Conservation (phyloP, 805 yeast species). For the Ascoidea asiatica region DNA sequence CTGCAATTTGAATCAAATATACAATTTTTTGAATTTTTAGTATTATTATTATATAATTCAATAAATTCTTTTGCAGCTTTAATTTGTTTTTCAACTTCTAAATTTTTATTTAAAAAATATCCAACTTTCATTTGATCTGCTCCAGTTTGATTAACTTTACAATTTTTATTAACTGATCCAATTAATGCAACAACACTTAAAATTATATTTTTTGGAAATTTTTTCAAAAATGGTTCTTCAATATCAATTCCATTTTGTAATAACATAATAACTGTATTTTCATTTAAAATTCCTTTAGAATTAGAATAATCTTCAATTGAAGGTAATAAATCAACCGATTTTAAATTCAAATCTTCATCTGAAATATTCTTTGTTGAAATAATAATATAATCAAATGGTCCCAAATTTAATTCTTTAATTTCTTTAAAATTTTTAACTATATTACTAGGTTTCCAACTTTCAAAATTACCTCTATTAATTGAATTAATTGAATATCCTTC, state of each 20-base stretch:
- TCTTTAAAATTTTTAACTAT: conserved; percentile 29
- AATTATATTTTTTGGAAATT: conserved; percentile 33
- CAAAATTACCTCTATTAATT: conserved; percentile 42
- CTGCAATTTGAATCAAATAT: conserved; percentile 29
- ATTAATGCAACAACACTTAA: conserved; percentile 54
- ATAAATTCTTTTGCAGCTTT: conserved; percentile 17
- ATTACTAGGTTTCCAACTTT: conserved; percentile 48
- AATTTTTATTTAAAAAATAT: conserved; percentile 29
- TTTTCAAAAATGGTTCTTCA: conserved; percentile 39
- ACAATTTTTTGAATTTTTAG: conserved; percentile 20
- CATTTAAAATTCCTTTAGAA: conserved; percentile 19
- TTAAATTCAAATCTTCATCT: conserved; percentile 32
- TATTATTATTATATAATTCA: conserved; percentile 27
- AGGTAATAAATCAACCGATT: conserved; percentile 12
- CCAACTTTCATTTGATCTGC: conserved; percentile 39
- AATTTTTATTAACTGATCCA: conserved; percentile 41
- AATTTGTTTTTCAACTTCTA: conserved; percentile 17
- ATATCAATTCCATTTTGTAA: conserved; percentile 60
- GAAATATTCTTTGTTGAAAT: conserved; percentile 60
- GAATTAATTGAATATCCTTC: conserved; percentile 51
- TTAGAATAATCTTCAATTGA: neutral
- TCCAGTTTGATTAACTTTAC: conserved; percentile 35
- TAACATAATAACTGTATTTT: conserved; percentile 33
- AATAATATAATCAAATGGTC: conserved; percentile 41
- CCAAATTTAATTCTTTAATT: conserved; percentile 27